Evolutionary conservation across 1,284 basidiomycete genomes (phyloP).

Genomic region (Trametes hirsuta): DNA sequence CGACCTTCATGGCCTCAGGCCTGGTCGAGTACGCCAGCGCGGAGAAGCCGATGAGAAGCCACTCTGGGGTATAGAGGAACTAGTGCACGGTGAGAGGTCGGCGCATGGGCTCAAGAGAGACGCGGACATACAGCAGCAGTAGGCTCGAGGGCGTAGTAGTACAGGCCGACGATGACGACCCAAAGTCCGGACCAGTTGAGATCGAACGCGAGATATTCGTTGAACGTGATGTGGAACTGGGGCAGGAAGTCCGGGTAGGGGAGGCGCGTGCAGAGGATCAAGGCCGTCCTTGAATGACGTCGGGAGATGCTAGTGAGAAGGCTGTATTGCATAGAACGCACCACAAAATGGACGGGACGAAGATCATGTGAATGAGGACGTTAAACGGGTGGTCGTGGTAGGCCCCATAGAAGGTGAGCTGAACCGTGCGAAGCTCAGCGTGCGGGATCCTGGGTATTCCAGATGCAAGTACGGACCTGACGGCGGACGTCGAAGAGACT

Average conservation of each 20-base stretch:
- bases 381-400: slow-evolving; percentile 86
- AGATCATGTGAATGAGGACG: slow-evolving; percentile 79
- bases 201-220: slow-evolving; percentile 70
- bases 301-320: not conserved
- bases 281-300: slow-evolving; percentile 55
- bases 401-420: slow-evolving; percentile 89
- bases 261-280: slow-evolving; percentile 57
- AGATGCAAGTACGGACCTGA: slow-evolving; percentile 44
- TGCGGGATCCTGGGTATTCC: not conserved
- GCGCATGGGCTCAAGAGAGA: not conserved
- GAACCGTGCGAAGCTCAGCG: not conserved
- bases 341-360: slow-evolving; percentile 85
- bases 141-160: slow-evolving; percentile 81
- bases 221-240: slow-evolving; percentile 52
- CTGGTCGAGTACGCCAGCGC: slow-evolving; percentile 58
- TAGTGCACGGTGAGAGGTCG: slow-evolving; percentile 30
- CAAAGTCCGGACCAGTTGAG: slow-evolving; percentile 65
- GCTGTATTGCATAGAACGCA: slow-evolving; percentile 37
- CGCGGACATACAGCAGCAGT: slow-evolving; percentile 71
- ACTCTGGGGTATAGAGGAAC: slow-evolving; percentile 67
- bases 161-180: slow-evolving; percentile 61
- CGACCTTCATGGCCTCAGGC: slow-evolving; percentile 48
- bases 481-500: slow-evolving; percentile 58
- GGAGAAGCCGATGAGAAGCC: slow-evolving; percentile 54
- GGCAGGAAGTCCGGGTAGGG: slow-evolving; percentile 62